A percentile compares a stretch with the other conserved stretches of the same genome.
These are phyloP conservation scores for Suillus variegatus DNA, from an alignment of 768 basidiomycete species.

Conservation along the genomic window DNA sequence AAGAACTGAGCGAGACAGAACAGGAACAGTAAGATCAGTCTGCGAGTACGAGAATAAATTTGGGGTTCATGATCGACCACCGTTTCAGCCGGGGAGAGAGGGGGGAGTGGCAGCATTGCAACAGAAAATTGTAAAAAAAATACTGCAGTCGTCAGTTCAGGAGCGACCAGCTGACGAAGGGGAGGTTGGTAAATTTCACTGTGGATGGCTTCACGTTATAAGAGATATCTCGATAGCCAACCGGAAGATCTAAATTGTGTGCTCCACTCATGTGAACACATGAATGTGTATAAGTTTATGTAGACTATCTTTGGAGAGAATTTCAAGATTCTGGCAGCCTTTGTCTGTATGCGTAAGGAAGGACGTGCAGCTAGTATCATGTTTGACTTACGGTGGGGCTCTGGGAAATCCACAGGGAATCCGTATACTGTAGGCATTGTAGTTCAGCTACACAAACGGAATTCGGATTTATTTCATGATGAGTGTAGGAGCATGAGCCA, in stretches of 20 bases:
- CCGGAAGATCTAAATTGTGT: not conserved
- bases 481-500: too few species aligned
- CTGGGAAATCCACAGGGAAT: too few species aligned
- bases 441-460: too few species aligned
- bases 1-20: constrained; percentile 46
- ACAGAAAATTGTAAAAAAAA: not conserved
- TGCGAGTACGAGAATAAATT: constrained; percentile 25
- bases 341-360: too few species aligned
- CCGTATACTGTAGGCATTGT: too few species aligned
- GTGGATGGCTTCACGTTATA: not conserved
- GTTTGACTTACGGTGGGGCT: too few species aligned
- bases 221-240: not conserved
- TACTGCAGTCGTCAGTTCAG: not conserved
- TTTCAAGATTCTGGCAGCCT: too few species aligned
- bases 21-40: constrained; percentile 32
- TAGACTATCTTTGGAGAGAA: too few species aligned
- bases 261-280: too few species aligned
- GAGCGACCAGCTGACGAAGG: not conserved
- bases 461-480: too few species aligned
- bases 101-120: constrained; percentile 11
- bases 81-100: constrained; percentile 4
- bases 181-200: not conserved
- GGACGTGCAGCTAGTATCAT: too few species aligned
- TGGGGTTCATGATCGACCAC: constrained; percentile 7
- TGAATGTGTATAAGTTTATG: too few species aligned